Conservation (phyloP, 2,329 filamentous ascomycete genomes). For the Pseudogymnoascus sp. region DNA sequence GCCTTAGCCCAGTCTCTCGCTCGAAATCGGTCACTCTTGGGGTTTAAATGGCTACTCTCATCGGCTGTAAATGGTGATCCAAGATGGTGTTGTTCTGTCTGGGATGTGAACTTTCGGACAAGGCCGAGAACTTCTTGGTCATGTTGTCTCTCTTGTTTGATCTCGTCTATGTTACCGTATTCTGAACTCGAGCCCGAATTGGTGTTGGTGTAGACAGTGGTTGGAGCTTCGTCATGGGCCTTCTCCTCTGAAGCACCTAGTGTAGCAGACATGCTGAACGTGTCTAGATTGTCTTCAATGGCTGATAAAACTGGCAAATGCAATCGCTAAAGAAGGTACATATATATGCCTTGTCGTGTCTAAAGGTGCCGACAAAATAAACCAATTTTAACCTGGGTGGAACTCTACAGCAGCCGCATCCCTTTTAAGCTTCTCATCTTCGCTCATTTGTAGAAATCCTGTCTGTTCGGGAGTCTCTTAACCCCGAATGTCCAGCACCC, state of each 20-base stretch:
- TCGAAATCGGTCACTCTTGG: not conserved
- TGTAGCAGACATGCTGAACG: not conserved
- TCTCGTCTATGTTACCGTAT: not conserved
- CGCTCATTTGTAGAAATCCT: not conserved
- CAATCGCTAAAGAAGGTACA: not conserved
- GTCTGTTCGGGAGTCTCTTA: not conserved
- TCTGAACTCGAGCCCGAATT: not conserved
- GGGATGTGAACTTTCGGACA: not conserved
- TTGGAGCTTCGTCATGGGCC: not conserved
- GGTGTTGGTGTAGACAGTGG: not conserved
- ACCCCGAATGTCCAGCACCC: conserved; percentile 2
- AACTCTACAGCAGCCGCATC: not conserved
- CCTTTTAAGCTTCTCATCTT: conserved; percentile 1
- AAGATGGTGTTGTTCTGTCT: not conserved
- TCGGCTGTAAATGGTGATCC: not conserved
- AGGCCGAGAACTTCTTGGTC: not conserved
- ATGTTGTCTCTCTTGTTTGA: not conserved
- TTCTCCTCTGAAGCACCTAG: not conserved
- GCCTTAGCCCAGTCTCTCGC: conserved; percentile 12
- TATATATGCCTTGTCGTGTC: not conserved
- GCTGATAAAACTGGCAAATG: not conserved
- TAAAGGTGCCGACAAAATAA: not conserved
- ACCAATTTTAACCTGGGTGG: not conserved
- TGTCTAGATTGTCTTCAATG: not conserved
- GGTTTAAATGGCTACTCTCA: not conserved